Conservation (phyloP, 176 grass and related monocot species). For the Aegilops speltoides region DNA sequence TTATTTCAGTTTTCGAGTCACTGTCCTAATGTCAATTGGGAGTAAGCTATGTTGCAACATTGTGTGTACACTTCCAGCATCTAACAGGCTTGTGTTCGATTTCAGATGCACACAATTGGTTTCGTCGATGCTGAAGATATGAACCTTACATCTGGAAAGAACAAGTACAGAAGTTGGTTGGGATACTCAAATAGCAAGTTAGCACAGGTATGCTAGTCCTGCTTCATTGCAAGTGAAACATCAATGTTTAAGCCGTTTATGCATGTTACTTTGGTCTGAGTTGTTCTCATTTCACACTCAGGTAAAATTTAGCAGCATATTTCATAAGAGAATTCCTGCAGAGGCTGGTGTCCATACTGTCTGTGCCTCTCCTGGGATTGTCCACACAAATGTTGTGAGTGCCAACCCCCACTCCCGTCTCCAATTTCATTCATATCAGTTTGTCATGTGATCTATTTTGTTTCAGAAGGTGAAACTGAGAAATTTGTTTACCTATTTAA, state of each 20-base stretch:
- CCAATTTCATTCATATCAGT: background rate
- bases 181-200: slow-evolving; percentile 96
- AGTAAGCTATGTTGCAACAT: background rate
- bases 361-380: slow-evolving; percentile 83
- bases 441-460: background rate
- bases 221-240: background rate
- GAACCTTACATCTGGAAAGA: slow-evolving; percentile 76
- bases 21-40: background rate
- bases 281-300: slow-evolving; percentile 33
- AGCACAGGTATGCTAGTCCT: slow-evolving; percentile 62
- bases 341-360: slow-evolving; percentile 72
- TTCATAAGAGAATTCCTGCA: slow-evolving; percentile 86
- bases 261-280: background rate
- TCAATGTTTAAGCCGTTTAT: background rate
- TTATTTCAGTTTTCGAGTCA: background rate
- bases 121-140: slow-evolving; percentile 92
- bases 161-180: slow-evolving; percentile 72
- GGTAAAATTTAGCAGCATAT: slow-evolving; percentile 98
- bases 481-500: background rate
- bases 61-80: background rate
- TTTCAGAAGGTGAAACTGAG: background rate
- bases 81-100: slow-evolving; percentile 29
- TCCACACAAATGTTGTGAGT: slow-evolving; percentile 97
- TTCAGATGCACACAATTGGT: slow-evolving; percentile 85
- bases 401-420: background rate